These are phyloP conservation scores for Styphnolobium japonicum DNA, from an alignment of 306 rosid species.

Conservation along the genomic window DNA sequence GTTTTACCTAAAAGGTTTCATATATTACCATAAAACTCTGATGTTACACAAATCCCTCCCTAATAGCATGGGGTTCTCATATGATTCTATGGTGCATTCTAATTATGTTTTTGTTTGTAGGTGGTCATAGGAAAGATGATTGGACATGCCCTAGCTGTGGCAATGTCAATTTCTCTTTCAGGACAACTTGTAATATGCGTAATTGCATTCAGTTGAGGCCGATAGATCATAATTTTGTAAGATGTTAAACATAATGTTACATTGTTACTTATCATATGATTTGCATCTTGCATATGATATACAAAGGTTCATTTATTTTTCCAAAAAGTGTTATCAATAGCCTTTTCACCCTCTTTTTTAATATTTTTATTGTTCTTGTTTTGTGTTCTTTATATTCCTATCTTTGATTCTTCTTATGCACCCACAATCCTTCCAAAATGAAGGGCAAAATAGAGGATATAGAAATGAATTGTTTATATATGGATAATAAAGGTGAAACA, in stretches of 20 bases:
- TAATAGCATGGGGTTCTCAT: background rate
- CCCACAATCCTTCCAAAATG: background rate
- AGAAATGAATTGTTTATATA: background rate
- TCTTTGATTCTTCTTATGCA: background rate
- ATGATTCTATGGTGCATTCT: background rate
- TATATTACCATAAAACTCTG: background rate
- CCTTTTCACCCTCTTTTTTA: background rate
- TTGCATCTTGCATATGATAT: background rate
- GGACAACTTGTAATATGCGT: slow-evolving; percentile 84
- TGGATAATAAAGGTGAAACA: background rate
- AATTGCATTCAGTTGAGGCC: slow-evolving; percentile 84
- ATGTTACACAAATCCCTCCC: background rate
- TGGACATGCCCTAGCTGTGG: slow-evolving; percentile 85
- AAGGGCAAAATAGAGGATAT: background rate
- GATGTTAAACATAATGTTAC: background rate
- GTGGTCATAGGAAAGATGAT: slow-evolving; percentile 82
- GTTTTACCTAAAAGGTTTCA: background rate
- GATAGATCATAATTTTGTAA: slow-evolving; percentile 64
- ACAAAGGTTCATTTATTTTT: background rate
- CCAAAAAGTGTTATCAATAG: background rate
- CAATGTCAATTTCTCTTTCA: slow-evolving; percentile 75
- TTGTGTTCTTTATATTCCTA: background rate
- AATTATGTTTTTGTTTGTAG: slow-evolving; percentile 36
- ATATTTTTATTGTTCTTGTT: background rate
- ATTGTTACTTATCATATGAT: background rate